phyloP scores from a whole-genome alignment of 305 asterid genomes.

The Solanum hybrid region DNA sequence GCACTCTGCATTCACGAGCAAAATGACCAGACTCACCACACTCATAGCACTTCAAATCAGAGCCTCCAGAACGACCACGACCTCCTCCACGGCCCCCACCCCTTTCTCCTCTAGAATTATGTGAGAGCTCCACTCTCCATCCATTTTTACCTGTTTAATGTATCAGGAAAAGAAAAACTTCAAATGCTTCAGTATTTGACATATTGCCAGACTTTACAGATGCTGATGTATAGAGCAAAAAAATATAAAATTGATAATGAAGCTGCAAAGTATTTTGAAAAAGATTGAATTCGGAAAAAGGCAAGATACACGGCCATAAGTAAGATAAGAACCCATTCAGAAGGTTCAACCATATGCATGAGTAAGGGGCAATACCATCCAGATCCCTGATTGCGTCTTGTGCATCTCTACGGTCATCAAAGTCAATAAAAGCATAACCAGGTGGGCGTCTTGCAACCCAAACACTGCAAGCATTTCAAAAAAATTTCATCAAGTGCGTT shows the following conservation, averaged over 20 bases:
- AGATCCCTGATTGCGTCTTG: constrained; percentile 80
- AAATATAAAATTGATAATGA: not conserved
- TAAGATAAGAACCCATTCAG: not conserved
- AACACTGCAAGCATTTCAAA: constrained; percentile 40
- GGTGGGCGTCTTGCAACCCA: constrained; percentile 99
- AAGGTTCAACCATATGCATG: not conserved
- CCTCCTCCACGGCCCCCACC: constrained; percentile 43
- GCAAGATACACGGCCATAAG: not conserved
- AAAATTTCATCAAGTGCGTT: not conserved
- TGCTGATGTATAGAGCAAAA: not conserved
- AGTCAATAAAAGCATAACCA: constrained; percentile 90
- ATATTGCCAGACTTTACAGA: not conserved
- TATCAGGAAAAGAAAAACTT: not conserved
- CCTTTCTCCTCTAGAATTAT: constrained; percentile 73
- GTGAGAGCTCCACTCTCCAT: constrained; percentile 97
- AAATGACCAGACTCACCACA: constrained; percentile 99
- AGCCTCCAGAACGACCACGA: constrained; percentile 61
- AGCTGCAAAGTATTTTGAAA: not conserved
- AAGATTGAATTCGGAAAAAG: not conserved
- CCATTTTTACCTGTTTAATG: constrained; percentile 74
- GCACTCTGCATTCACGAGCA: constrained; percentile 80
- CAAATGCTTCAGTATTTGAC: not conserved
- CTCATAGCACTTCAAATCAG: constrained; percentile 90
- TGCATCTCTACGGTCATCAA: constrained; percentile 89
- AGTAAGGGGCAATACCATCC: constrained; percentile 42